Evolutionary conservation across 805 yeast genomes (phyloP), one percentile per base, ranked within the genome.

Genomic region (Starmerella bombicola): DNA sequence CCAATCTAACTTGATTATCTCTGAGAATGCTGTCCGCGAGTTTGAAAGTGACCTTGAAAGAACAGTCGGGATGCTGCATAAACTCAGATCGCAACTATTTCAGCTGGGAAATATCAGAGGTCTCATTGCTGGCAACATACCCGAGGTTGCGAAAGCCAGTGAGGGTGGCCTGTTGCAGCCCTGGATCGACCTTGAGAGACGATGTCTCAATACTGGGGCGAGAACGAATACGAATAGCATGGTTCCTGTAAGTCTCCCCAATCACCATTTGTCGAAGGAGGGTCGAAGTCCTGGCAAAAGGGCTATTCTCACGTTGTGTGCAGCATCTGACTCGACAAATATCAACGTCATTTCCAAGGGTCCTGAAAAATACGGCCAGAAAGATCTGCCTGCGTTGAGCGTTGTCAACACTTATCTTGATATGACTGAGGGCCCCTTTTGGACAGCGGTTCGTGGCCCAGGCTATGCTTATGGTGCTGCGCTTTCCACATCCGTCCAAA

Each of bases 391-490:
- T 38, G 78, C 77, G 20, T 67, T 88, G 30, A 70, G 78, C 0
- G 68, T 86, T 21, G 82, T 85, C 5, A 69, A 79, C 5, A 85
- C 80, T 41, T 80, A 76, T 52, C 65, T 91, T 41, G 80, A 78
- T 49, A 80, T 84, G 28, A 84, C 83, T 16, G 98, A 91, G 59
- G 98, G 98, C 3, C 98, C 97, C 26, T 78, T 88, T 48, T 88
- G 97, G 96, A 73, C 83, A 53, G 95, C 93, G 41, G 81, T 91
- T 25, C 73, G 98, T 61, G 98, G 98, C 30, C 71, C 85, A 1
- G 98, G 98, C 2, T 65, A 82, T 32, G 96, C 96, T 0, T 91
- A 91, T 58, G 96, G 95, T 29, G 91, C 88, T 1, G 67, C 65
- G 40, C 66, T 83, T 50, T 20, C 42, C 55, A 67, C 33, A 46